A percentile compares a stretch with the other conserved stretches of the same genome.
These are phyloP conservation scores for Intubia oerlemansii DNA, from an alignment of 2,329 filamentous ascomycete genomes.

Conservation along the genomic window DNA sequence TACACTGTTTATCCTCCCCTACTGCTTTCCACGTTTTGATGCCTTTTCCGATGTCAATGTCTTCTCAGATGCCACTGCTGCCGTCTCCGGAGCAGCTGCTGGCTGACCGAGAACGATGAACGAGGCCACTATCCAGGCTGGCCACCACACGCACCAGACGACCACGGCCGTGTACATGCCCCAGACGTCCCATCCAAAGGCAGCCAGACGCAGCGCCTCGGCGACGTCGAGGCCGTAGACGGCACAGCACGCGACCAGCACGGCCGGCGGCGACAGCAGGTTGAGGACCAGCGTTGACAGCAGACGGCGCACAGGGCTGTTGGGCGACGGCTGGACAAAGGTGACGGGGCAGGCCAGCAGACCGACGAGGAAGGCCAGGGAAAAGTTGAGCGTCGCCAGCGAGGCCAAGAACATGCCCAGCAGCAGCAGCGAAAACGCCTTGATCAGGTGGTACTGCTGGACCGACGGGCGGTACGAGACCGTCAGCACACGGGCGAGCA, in stretches of 20 bases:
- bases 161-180: slow-evolving; percentile 76
- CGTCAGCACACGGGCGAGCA: slow-evolving; percentile 33
- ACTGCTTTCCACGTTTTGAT: too few species aligned
- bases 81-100: too few species aligned
- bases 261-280: slow-evolving; percentile 37
- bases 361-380: slow-evolving; percentile 67
- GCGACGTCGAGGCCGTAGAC: slow-evolving; percentile 21
- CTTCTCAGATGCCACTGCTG: too few species aligned
- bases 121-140: slow-evolving; percentile 57
- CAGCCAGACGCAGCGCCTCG: slow-evolving; percentile 46
- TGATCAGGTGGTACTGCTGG: slow-evolving; percentile 60
- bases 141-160: slow-evolving; percentile 93
- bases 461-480: slow-evolving; percentile 28
- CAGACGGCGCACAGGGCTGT: slow-evolving; percentile 17
- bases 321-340: slow-evolving; percentile 35
- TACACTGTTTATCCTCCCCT: too few species aligned
- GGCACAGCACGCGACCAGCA: slow-evolving; percentile 25
- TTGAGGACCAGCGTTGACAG: slow-evolving; percentile 31
- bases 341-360: slow-evolving; percentile 57
- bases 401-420: slow-evolving; percentile 83
- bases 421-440: slow-evolving; percentile 80
- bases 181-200: slow-evolving; percentile 76
- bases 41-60: too few species aligned
- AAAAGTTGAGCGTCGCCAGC: slow-evolving; percentile 91
- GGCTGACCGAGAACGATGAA: slow-evolving; percentile 27